Percentiles rank a stretch among this genome's conserved stretches.
These are phyloP conservation scores for Trichoderma lentiforme DNA, from an alignment of 2,329 filamentous ascomycete genomes.

Conservation along the genomic window DNA sequence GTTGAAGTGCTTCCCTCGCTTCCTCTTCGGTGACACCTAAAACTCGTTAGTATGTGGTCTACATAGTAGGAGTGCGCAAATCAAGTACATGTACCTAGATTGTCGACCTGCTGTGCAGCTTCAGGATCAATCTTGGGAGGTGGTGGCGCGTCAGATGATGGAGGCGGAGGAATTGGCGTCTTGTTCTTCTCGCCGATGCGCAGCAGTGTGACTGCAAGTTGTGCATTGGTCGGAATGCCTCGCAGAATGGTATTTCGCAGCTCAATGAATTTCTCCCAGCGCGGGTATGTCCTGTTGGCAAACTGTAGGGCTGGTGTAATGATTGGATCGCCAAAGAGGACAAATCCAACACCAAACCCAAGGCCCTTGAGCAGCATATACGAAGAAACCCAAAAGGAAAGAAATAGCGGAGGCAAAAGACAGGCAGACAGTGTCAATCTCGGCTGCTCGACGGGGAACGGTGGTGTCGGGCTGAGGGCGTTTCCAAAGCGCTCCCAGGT, in stretches of 20 bases:
- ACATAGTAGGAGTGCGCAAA: neutral
- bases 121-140: slow-evolving; percentile 43
- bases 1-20: slow-evolving; percentile 58
- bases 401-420: slow-evolving; percentile 49
- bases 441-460: slow-evolving; percentile 54
- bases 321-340: slow-evolving; percentile 77
- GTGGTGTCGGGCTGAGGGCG: slow-evolving; percentile 60
- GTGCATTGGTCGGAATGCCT: slow-evolving; percentile 81
- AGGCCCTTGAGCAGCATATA: slow-evolving; percentile 63
- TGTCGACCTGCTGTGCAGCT: slow-evolving; percentile 36
- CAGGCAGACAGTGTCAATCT: slow-evolving; percentile 53
- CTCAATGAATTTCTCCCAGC: slow-evolving; percentile 73
- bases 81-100: slow-evolving; percentile 29
- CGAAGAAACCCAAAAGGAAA: slow-evolving; percentile 52
- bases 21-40: slow-evolving; percentile 58
- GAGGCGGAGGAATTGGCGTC: slow-evolving; percentile 66
- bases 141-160: slow-evolving; percentile 35
- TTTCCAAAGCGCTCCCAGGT: slow-evolving; percentile 52
- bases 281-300: slow-evolving; percentile 60
- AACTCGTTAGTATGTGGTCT: neutral
- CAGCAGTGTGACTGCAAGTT: slow-evolving; percentile 75
- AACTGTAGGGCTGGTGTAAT: slow-evolving; percentile 57
- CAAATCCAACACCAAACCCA: slow-evolving; percentile 67
- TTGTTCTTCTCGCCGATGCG: slow-evolving; percentile 80
- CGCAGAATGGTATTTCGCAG: slow-evolving; percentile 73